Base-by-base conservation (phyloP, 139 green algal genomes). In the Eudorina sp. region DNA sequence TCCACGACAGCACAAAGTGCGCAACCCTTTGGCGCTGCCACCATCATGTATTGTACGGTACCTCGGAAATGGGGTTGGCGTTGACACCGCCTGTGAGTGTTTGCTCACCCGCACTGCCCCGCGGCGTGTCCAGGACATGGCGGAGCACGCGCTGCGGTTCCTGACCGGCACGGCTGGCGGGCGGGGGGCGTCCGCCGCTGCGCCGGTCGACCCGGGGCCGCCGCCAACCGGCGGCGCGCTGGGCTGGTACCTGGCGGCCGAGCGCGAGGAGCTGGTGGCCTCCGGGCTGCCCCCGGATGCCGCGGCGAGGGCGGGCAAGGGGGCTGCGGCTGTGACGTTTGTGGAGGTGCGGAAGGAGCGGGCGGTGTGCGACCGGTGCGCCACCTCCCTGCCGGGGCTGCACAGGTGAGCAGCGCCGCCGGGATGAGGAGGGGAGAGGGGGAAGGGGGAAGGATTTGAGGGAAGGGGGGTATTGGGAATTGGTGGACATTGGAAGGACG, bases 351-450 rank as follows among this genome's bases (percentile, higher is more conserved):
- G 36, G 14, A 76, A 76, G 18, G 25, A 53, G 18, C 81, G 64
- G 4, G 36, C 45, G 29, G 14, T 87, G 43, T 87, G 81, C 43
- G 81, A 87, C 81, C 7, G 36, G 62, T 87, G 81, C 81, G 64
- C 62, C n/a, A 87, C 81, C 19, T 87, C 55, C 81, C 74, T 87
- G 5, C 45, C 81, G 6, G 62, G 27, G 45, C 78, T 78, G 81
- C 34, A 69, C 81, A 62, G 81, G 81, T 87, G 55, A 31, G 34
- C 8, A 4, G 31, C 13, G 48, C n/a, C n/a, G n/a, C 25, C 13
- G 29, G 31, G 48, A 3, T 29, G 55, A 19, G 55, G 55, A 29
- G 16, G 23, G 55, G 64, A 16, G n/a, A 45, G 31, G 64, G n/a
- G 31, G 64, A 41, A 43, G 64, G 16, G 16, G 6, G 64, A n/a